Percentiles rank a stretch among this genome's conserved stretches.
phyloP scores from a whole-genome alignment of 1,284 basidiomycete genomes.

The Prillingera fragicola region DNA sequence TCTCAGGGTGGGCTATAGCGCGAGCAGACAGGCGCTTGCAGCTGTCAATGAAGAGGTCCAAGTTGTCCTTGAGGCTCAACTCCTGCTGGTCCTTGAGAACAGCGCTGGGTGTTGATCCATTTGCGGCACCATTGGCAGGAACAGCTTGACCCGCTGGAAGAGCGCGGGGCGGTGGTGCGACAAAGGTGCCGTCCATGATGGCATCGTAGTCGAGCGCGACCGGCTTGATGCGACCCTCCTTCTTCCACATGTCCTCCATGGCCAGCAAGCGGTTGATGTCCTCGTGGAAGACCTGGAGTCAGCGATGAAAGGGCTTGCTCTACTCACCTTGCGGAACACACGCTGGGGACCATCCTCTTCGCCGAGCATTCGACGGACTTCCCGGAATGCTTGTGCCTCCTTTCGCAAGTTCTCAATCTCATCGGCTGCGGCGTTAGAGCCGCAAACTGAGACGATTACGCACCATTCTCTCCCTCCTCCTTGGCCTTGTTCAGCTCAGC shows the following conservation, averaged over 20 bases:
- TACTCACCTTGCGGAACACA: slow-evolving; percentile 75
- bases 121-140: slow-evolving; percentile 16
- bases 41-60: slow-evolving; percentile 74
- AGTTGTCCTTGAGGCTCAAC: slow-evolving; percentile 69
- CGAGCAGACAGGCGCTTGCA: slow-evolving; percentile 71
- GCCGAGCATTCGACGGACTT: slow-evolving; percentile 57
- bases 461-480: slow-evolving; percentile 67
- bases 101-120: slow-evolving; percentile 25
- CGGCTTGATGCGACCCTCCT: slow-evolving; percentile 66
- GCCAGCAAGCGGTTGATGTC: slow-evolving; percentile 84
- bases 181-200: slow-evolving; percentile 61
- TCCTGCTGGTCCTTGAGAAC: slow-evolving; percentile 71
- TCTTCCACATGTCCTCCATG: slow-evolving; percentile 98
- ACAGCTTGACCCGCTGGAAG: slow-evolving; percentile 21
- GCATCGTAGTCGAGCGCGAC: slow-evolving; percentile 72
- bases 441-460: slow-evolving; percentile 39
- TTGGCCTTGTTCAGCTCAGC: slow-evolving; percentile 51
- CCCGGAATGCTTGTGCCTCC: slow-evolving; percentile 81
- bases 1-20: slow-evolving; percentile 64
- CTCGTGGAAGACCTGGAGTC: slow-evolving; percentile 68
- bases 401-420: slow-evolving; percentile 85
- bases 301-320: background rate
- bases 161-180: slow-evolving; percentile 43
- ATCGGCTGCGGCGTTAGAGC: slow-evolving; percentile 55
- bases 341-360: slow-evolving; percentile 59